Percentiles rank a stretch among this genome's conserved stretches.
Evolutionary conservation across 345 rosid species (phyloP).

Genomic region (Ceriops zippeliana): DNA sequence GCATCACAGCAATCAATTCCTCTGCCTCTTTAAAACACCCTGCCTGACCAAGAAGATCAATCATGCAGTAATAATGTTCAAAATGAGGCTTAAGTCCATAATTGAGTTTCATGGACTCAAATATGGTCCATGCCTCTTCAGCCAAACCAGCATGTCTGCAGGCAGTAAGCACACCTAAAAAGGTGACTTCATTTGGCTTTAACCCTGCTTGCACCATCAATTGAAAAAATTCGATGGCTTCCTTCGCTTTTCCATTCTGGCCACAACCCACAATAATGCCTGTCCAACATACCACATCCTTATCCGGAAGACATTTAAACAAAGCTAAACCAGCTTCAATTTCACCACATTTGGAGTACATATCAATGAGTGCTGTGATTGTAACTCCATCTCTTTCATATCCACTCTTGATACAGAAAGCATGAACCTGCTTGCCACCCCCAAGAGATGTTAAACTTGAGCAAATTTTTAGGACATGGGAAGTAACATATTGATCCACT

Average conservation of each 20-base stretch:
- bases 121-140: conserved; percentile 47
- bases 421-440: conserved; percentile 58
- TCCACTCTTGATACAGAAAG: conserved; percentile 53
- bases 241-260: conserved; percentile 61
- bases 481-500: conserved; percentile 50
- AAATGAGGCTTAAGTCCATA: conserved; percentile 49
- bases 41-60: conserved; percentile 70
- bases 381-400: conserved; percentile 47
- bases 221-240: conserved; percentile 48
- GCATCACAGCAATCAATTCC: conserved; percentile 50
- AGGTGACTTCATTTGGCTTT: conserved; percentile 69
- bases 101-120: conserved; percentile 45
- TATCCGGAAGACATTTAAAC: conserved; percentile 36
- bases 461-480: conserved; percentile 54
- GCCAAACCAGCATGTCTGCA: conserved; percentile 68
- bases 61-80: conserved; percentile 70
- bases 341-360: conserved; percentile 73
- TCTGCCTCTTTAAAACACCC: conserved; percentile 51
- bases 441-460: conserved; percentile 53
- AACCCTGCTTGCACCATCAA: conserved; percentile 48
- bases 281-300: conserved; percentile 69
- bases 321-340: conserved; percentile 47
- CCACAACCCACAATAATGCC: conserved; percentile 67
- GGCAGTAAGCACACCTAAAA: conserved; percentile 61
- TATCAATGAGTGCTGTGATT: conserved; percentile 45